Percentiles rank a stretch among this genome's conserved stretches.
phyloP scores from a whole-genome alignment of 164 flowering plant genomes.

The Nymphaea colorata region DNA sequence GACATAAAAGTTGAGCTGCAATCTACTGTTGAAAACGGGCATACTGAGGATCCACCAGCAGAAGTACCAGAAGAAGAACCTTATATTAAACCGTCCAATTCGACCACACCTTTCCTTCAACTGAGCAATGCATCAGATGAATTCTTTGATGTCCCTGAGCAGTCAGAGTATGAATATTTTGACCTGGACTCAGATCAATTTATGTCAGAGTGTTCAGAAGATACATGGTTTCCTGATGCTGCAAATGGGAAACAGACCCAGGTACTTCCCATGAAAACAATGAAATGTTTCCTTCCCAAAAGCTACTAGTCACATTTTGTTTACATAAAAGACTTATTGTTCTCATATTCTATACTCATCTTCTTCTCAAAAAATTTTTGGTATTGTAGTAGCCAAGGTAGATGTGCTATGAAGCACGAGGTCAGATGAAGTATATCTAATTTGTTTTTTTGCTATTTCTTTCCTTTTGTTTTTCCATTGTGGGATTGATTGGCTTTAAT shows the following conservation, averaged over 20 bases:
- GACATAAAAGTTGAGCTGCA: constrained; percentile 16
- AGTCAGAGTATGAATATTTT: constrained; percentile 27
- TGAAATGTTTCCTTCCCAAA: no score
- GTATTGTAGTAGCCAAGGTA: no score
- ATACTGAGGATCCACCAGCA: constrained; percentile 10
- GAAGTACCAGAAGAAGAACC: constrained; percentile 18
- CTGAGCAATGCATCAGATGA: constrained; percentile 49
- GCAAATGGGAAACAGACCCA: constrained; percentile 21
- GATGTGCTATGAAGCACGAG: no score
- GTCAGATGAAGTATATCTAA: no score
- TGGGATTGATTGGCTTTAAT: no score
- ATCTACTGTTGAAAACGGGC: background rate
- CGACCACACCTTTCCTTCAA: constrained; percentile 20
- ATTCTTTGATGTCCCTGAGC: constrained; percentile 61
- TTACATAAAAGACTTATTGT: no score
- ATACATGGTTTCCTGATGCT: constrained; percentile 26
- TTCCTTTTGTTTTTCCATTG: no score
- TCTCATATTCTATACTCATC: background rate
- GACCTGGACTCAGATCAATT: background rate
- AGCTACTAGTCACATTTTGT: no score
- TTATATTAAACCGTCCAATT: constrained; percentile 19
- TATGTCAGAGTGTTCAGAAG: constrained; percentile 13
- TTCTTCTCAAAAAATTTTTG: background rate
- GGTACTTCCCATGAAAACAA: constrained; percentile 15
- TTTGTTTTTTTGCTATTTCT: no score